Evolutionary conservation across 768 basidiomycete genomes (phyloP), one percentile per base, ranked within the genome.

Genomic region (Myochromella boudieri): DNA sequence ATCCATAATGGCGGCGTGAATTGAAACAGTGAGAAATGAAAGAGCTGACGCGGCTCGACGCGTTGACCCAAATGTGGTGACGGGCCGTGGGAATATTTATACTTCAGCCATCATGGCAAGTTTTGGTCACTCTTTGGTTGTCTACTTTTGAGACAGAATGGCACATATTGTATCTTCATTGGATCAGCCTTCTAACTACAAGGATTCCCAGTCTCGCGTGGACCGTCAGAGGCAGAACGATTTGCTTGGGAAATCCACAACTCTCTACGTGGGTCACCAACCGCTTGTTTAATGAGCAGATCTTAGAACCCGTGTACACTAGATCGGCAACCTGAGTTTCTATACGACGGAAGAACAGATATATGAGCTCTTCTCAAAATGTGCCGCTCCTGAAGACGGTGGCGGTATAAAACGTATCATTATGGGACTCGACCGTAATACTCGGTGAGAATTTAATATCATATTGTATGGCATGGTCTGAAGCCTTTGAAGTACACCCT

Each of bases 331-430:
- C 66, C 74, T 93, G 69, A 92, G 91, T 71, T 93, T 93, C 68
- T 94, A 85, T 71, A 94, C 91, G 21, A 95, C 92, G 41, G 93
- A 95, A 72, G 91, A 95, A 69, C 93, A 97, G 68, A 97, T 94
- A 68, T 91, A 91, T 68, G 91, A 92, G 68, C 70, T 95, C 42
- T 95, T 93, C 70, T 80, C 85, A 57, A 93, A 93, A 82, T 92
- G 91, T 61, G 82, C 91, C 43, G 86, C 79, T 59, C 78, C 90
- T 11, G 88, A 91, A 56, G 89, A 91, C 45, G 85, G 91, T 44
- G 91, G 87, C 52, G 95, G 87, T 44, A 91, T 90, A 60, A 97
- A 92, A 62, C 85, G 88, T 59, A 91, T 95, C 50, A 94, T 95
- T 53, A 95, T 95, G 92, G 92, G 92, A 15, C 76, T 95, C 38